Evolutionary conservation across 2,329 filamentous ascomycete species (phyloP).

Genomic region (Phialocephala sp.): DNA sequence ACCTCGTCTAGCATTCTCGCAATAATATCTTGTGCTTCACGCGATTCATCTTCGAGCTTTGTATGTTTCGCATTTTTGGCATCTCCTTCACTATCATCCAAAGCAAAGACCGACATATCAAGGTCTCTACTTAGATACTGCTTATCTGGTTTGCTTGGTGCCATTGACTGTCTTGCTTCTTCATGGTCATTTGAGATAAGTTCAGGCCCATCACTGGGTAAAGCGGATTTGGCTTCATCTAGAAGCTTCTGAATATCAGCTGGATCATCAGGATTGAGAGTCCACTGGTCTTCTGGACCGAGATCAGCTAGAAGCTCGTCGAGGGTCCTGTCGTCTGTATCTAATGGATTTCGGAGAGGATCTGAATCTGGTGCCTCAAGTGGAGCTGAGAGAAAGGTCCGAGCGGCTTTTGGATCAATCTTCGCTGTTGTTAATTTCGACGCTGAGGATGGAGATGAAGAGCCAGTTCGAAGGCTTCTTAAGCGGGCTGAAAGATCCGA

Average conservation of each 20-base stretch:
- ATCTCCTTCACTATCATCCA: conserved; percentile 51
- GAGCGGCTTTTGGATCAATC: conserved; percentile 3
- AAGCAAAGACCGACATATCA: conserved; percentile 43
- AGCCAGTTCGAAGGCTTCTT: conserved; percentile 38
- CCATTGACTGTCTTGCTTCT: neutral
- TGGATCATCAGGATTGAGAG: conserved; percentile 38
- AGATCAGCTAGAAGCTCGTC: conserved; percentile 42
- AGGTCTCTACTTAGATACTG: conserved; percentile 35
- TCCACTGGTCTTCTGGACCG: conserved; percentile 39
- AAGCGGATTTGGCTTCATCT: conserved; percentile 35
- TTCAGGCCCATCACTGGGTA: conserved; percentile 25
- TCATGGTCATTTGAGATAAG: conserved; percentile 3
- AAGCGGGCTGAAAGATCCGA: conserved; percentile 39
- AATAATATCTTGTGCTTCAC: conserved; percentile 41
- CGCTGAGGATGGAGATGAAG: conserved; percentile 28
- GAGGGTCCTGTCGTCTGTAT: conserved; percentile 38
- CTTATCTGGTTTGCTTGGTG: neutral
- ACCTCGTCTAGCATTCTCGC: conserved; percentile 41
- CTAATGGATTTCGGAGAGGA: conserved; percentile 23
- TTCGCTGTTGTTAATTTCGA: conserved; percentile 11
- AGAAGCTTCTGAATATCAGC: conserved; percentile 39
- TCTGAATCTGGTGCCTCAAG: conserved; percentile 25
- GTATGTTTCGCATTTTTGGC: conserved; percentile 47
- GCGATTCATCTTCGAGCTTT: conserved; percentile 35
- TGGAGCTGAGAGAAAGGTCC: neutral